Evolutionary conservation across 1,284 basidiomycete species (phyloP), one percentile per base, ranked within the genome.

Genomic region (Spongispora temasekensis): DNA sequence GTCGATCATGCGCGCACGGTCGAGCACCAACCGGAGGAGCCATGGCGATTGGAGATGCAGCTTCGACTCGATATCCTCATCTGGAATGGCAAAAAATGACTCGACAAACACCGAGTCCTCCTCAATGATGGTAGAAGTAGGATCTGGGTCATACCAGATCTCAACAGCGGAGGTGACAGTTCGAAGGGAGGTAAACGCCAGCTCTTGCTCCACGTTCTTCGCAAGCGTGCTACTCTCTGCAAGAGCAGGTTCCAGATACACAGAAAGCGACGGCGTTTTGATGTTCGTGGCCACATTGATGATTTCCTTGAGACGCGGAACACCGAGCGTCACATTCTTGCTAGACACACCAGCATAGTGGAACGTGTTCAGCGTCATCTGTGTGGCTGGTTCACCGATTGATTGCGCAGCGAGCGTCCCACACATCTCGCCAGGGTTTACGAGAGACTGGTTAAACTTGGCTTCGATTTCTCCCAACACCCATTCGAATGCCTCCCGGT

Each of bases 241-340:
- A 56, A 91, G 85, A 31, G 89, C 85, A 2, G 90, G 84, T 31
- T 89, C 81, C 46, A 98, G 86, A 74, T 95, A 98, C 57, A 99
- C 95, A 15, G 89, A 91, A 21, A 98, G 84, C 0, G 95, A 96
- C 0, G 97, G 97, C 0, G 97, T 99, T 79, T 98, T 98, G 84
- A 99, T 98, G 74, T 99, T 97, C 30, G 91, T 93, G 0, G 97
- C 96, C 56, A 98, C 96, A 75, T 99, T 99, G 82, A 99, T 99
- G 68, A 99, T 98, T 76, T 98, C 96, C 81, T 98, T 98, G 63
- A 98, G 77, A 79, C 96, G 94, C 12, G 96, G 96, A 1, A 98
- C 96, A 90, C 96, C 96, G 63, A 98, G 93, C 0, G 96, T 98
- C 55, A 98, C 96, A 78, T 96, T 96, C 81, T 98, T 98, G 73